A percentile compares a stretch with the other conserved stretches of the same genome.
phyloP scores from a whole-genome alignment of 108 stramenopile genomes.

The Skeletonema menzelii region DNA sequence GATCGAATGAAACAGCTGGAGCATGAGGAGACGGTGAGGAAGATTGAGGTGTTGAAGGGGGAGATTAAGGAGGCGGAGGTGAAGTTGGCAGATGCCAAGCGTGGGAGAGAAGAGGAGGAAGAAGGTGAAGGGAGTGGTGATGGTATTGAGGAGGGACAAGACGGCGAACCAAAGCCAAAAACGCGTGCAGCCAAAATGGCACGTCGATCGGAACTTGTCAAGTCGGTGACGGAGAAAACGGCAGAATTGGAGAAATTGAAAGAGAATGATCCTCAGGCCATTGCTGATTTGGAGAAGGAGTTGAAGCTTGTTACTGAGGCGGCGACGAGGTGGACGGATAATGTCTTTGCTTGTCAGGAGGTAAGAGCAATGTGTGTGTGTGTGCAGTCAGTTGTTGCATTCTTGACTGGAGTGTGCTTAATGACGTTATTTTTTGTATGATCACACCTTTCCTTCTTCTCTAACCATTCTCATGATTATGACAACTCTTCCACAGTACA shows the following conservation, averaged over 20 bases:
- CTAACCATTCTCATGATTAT: neutral
- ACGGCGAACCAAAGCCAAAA: neutral
- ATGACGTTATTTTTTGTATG: neutral
- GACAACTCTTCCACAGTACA: conserved; percentile 52
- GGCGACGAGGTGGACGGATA: conserved; percentile 94
- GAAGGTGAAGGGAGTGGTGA: neutral
- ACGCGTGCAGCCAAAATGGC: conserved; percentile 68
- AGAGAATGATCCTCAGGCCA: conserved; percentile 89
- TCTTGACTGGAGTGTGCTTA: neutral
- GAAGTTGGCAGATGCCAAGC: conserved; percentile 79
- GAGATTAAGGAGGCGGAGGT: conserved; percentile 60
- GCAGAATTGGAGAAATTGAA: conserved; percentile 67
- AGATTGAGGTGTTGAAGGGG: conserved; percentile 52
- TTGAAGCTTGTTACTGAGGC: conserved; percentile 65
- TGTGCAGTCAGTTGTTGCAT: neutral
- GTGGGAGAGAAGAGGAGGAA: conserved; percentile 73
- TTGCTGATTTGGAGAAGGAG: conserved; percentile 80
- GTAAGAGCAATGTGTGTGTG: neutral
- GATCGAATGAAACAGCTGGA: conserved; percentile 69
- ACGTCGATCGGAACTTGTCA: conserved; percentile 50
- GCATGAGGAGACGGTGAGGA: conserved; percentile 53
- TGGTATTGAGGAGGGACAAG: too few species aligned
- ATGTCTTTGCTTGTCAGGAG: conserved; percentile 76
- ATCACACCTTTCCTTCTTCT: neutral
- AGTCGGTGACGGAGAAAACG: conserved; percentile 30